These are phyloP conservation scores for Saccharum spontaneum DNA, from an alignment of 176 grass and related monocot species.

Conservation along the genomic window DNA sequence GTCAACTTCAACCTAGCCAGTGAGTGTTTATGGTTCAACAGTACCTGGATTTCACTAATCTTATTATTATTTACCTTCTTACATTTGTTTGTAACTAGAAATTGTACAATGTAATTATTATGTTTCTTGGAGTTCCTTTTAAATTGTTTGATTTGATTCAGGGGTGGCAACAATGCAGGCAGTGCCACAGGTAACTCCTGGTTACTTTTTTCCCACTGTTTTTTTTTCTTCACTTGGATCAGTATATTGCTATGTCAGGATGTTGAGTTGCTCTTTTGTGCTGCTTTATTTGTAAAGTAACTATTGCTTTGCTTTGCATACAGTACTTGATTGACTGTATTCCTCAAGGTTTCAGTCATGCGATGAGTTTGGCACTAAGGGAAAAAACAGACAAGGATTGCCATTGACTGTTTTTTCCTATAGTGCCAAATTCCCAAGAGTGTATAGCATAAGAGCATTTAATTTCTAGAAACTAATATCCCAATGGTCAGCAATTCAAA, in stretches of 20 bases:
- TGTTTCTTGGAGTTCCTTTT: conserved; percentile 29
- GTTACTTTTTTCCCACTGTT: neutral
- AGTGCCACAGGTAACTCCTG: conserved; percentile 55
- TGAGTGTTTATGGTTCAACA: conserved; percentile 56
- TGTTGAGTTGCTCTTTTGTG: conserved; percentile 18
- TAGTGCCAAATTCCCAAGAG: neutral
- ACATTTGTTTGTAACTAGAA: conserved; percentile 18
- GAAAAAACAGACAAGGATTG: conserved; percentile 2
- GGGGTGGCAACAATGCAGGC: conserved; percentile 66
- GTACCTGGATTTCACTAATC: neutral
- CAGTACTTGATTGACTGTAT: conserved; percentile 14
- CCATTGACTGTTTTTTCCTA: neutral
- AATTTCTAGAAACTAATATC: neutral
- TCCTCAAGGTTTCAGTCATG: conserved; percentile 19
- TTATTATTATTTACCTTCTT: neutral
- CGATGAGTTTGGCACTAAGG: neutral
- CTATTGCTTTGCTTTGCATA: neutral
- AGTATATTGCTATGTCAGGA: conserved; percentile 4
- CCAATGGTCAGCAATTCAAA: neutral
- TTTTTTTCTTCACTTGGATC: neutral
- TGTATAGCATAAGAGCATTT: neutral
- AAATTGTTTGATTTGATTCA: conserved; percentile 50
- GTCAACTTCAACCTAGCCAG: conserved; percentile 63
- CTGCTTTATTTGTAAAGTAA: neutral
- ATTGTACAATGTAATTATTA: neutral